A percentile compares a stretch with the other conserved stretches of the same genome.
Evolutionary conservation across 1,284 basidiomycete species (phyloP).

Genomic region (Sanghuangporus weigelae): DNA sequence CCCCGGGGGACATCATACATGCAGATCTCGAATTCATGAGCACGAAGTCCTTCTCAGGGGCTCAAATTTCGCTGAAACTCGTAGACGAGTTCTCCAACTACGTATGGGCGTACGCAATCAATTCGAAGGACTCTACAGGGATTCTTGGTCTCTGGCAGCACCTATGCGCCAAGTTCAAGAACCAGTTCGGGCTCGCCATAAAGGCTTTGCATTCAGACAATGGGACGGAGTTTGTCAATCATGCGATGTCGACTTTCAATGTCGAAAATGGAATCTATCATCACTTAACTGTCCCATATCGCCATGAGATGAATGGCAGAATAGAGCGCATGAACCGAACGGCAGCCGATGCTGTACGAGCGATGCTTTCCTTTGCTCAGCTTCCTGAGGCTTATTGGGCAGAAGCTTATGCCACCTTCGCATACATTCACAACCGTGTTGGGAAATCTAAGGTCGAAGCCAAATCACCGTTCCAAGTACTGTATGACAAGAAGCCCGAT

Average conservation of each 20-base stretch:
- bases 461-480: not conserved
- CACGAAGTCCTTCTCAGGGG: not conserved
- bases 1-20: not conserved
- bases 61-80: not conserved
- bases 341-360: constrained; percentile 10
- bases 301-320: constrained; percentile 19
- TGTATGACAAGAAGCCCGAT: no score
- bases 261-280: constrained; percentile 1
- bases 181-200: not conserved
- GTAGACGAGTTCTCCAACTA: not conserved
- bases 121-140: not conserved
- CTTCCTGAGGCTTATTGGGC: constrained; percentile 21
- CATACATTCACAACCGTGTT: not conserved
- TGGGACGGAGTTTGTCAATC: constrained; percentile 12
- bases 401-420: constrained; percentile 13
- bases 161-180: not conserved
- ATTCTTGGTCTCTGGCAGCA: not conserved
- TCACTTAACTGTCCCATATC: constrained; percentile 7
- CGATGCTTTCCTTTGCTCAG: constrained; percentile 14
- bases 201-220: constrained; percentile 7
- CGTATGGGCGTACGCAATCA: not conserved
- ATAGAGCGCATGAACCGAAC: constrained; percentile 19
- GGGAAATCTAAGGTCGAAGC: not conserved
- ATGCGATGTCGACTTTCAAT: not conserved
- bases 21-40: constrained; percentile 7